Percentiles rank a stretch among this genome's conserved stretches.
These are phyloP conservation scores for Candida insectalens DNA, from an alignment of 805 yeast genomes.

Conservation along the genomic window DNA sequence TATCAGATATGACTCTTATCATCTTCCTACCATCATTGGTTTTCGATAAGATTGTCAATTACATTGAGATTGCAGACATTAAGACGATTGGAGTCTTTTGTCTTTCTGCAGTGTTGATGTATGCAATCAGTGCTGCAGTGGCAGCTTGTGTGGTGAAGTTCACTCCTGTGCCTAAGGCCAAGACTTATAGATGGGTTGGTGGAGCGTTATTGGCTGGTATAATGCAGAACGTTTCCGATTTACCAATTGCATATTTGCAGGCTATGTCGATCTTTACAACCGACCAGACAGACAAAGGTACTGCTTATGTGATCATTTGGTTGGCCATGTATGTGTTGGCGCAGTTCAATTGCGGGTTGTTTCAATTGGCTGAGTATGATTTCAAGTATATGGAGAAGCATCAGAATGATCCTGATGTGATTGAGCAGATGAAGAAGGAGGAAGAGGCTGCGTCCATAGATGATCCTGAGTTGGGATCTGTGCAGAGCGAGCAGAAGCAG, in stretches of 20 bases:
- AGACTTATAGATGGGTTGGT: slow-evolving; percentile 47
- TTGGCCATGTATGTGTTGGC: slow-evolving; percentile 40
- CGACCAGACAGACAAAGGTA: slow-evolving; percentile 24
- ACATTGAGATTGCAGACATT: slow-evolving; percentile 54
- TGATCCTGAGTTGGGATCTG: not conserved
- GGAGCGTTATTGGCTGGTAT: slow-evolving; percentile 63
- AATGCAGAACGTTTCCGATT: slow-evolving; percentile 66
- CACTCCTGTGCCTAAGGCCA: slow-evolving; percentile 41
- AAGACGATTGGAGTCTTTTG: slow-evolving; percentile 60
- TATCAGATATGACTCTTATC: slow-evolving; percentile 54
- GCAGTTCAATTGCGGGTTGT: slow-evolving; percentile 46
- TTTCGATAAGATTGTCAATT: slow-evolving; percentile 51
- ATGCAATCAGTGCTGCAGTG: slow-evolving; percentile 37
- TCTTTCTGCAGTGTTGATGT: slow-evolving; percentile 40
- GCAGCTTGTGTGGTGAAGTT: slow-evolving; percentile 27
- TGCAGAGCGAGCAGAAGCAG: not conserved
- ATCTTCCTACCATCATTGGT: slow-evolving; percentile 59
- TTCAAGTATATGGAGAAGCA: slow-evolving; percentile 25
- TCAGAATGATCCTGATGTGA: not conserved
- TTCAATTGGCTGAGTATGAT: slow-evolving; percentile 40
- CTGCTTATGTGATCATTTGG: slow-evolving; percentile 49
- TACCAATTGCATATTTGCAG: slow-evolving; percentile 70
- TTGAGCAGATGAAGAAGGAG: not conserved
- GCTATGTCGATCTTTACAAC: slow-evolving; percentile 39
- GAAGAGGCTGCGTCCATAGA: not conserved